Evolutionary conservation across 2,329 filamentous ascomycete genomes (phyloP).

Genomic region (Diaporthe vaccinii): DNA sequence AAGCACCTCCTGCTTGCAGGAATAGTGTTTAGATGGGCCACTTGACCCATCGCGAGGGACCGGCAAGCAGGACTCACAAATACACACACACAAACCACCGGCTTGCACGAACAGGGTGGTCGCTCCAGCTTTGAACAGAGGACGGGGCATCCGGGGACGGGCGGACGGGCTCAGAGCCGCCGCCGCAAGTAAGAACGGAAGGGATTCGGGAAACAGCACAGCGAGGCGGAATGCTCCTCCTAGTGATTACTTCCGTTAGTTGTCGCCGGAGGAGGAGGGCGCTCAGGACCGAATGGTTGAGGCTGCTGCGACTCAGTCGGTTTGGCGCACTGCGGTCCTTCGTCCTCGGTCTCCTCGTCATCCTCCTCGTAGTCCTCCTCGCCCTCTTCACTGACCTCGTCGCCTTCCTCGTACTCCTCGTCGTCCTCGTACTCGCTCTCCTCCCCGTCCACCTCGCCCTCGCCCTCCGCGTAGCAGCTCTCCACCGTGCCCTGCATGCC

Average conservation of each 20-base stretch:
- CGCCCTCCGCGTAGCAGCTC: constrained; percentile 68
- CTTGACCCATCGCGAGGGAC: constrained; percentile 24
- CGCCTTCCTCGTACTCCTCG: constrained; percentile 73
- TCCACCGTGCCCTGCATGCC: constrained; percentile 73
- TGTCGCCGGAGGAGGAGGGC: constrained; percentile 57
- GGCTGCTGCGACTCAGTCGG: constrained; percentile 51
- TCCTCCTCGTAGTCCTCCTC: constrained; percentile 64
- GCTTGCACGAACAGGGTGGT: not conserved
- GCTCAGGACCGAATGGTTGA: constrained; percentile 62
- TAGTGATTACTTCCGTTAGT: constrained; percentile 59
- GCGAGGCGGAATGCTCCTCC: constrained; percentile 32
- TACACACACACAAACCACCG: constrained; percentile 18
- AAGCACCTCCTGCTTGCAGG: constrained; percentile 9
- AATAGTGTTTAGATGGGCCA: constrained; percentile 10
- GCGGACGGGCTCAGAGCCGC: constrained; percentile 17
- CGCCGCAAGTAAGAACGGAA: constrained; percentile 1
- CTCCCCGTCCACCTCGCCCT: constrained; percentile 64
- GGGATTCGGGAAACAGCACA: constrained; percentile 25
- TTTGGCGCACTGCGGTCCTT: constrained; percentile 49
- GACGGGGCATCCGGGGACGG: constrained; percentile 1
- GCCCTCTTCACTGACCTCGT: constrained; percentile 75
- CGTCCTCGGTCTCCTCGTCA: constrained; percentile 52
- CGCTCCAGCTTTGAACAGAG: constrained; percentile 28
- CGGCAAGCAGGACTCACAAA: constrained; percentile 30
- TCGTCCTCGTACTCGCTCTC: constrained; percentile 76